These are phyloP conservation scores for Aurinia saxatilis DNA, from an alignment of 345 rosid species.

Conservation along the genomic window DNA sequence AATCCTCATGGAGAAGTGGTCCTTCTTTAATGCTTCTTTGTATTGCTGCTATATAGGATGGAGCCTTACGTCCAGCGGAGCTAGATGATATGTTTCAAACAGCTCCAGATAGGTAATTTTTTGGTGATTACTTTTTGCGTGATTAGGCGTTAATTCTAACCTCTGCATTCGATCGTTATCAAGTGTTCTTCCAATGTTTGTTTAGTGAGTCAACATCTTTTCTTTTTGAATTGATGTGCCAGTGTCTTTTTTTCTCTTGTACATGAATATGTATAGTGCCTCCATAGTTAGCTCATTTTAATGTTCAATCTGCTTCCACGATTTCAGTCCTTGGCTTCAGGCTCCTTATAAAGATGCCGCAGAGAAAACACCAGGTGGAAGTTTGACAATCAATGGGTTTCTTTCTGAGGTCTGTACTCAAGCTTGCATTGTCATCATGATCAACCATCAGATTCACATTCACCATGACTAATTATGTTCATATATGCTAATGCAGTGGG, in stretches of 20 bases:
- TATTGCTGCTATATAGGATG: slow-evolving; percentile 49
- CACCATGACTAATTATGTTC: slow-evolving; percentile 11
- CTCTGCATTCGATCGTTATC: not conserved
- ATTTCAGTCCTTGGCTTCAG: slow-evolving; percentile 67
- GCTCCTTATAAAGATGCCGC: slow-evolving; percentile 59
- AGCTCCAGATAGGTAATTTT: slow-evolving; percentile 63
- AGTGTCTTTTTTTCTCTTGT: not conserved
- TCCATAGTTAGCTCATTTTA: slow-evolving; percentile 8
- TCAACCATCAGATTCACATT: slow-evolving; percentile 9
- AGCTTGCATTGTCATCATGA: slow-evolving; percentile 8
- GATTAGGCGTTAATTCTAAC: not conserved
- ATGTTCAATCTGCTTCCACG: slow-evolving; percentile 11
- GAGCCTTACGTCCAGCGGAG: slow-evolving; percentile 53
- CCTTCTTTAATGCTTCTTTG: slow-evolving; percentile 12
- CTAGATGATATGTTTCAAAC: slow-evolving; percentile 66
- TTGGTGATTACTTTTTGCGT: not conserved
- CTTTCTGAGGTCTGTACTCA: slow-evolving; percentile 54
- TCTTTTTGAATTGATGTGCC: not conserved
- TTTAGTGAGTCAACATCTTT: slow-evolving; percentile 9
- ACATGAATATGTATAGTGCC: not conserved
- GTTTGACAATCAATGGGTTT: slow-evolving; percentile 58
- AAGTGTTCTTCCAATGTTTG: slow-evolving; percentile 5
- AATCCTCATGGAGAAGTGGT: slow-evolving; percentile 7
- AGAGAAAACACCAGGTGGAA: slow-evolving; percentile 58
- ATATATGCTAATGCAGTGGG: slow-evolving; percentile 54